phyloP scores from a whole-genome alignment of 2,329 filamentous ascomycete genomes.

The Nemania sp. region DNA sequence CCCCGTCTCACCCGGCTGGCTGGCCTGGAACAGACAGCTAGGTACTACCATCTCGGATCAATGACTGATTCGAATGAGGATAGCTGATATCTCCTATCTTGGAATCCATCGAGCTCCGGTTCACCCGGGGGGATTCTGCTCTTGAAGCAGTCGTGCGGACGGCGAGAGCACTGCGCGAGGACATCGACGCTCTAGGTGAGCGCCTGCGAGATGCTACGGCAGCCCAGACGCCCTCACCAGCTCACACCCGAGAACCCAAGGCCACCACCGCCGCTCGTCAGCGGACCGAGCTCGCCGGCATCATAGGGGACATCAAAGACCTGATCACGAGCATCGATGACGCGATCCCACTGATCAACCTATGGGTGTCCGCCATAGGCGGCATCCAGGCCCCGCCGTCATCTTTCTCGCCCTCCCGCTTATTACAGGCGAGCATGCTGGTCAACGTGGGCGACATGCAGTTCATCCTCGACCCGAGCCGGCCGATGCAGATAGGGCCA shows the following conservation, averaged over 20 bases:
- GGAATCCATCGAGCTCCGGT: constrained; percentile 49
- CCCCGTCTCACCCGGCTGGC: background rate
- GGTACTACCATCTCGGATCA: background rate
- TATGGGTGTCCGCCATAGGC: constrained; percentile 93
- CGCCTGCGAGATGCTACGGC: constrained; percentile 72
- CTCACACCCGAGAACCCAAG: constrained; percentile 49
- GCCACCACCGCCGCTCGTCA: constrained; percentile 60
- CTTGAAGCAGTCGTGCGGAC: constrained; percentile 84
- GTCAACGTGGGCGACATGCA: constrained; percentile 85
- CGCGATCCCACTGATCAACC: constrained; percentile 86
- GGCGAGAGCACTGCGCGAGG: constrained; percentile 79
- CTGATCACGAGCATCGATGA: constrained; percentile 83
- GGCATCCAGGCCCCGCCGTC: constrained; percentile 81
- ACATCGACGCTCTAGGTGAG: constrained; percentile 79
- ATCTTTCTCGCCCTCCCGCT: constrained; percentile 84
- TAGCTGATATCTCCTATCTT: constrained; percentile 42
- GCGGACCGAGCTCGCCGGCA: constrained; percentile 67
- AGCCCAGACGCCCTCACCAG: constrained; percentile 59
- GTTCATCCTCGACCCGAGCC: constrained; percentile 67
- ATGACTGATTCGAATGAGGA: constrained; percentile 10
- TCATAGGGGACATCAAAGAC: constrained; percentile 75
- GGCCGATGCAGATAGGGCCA: constrained; percentile 81
- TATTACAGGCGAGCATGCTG: constrained; percentile 91
- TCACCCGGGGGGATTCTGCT: constrained; percentile 55
- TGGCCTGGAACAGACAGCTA: background rate